Conservation (phyloP, 192 early-diverging fungal species). For the Coemansia sp. region DNA sequence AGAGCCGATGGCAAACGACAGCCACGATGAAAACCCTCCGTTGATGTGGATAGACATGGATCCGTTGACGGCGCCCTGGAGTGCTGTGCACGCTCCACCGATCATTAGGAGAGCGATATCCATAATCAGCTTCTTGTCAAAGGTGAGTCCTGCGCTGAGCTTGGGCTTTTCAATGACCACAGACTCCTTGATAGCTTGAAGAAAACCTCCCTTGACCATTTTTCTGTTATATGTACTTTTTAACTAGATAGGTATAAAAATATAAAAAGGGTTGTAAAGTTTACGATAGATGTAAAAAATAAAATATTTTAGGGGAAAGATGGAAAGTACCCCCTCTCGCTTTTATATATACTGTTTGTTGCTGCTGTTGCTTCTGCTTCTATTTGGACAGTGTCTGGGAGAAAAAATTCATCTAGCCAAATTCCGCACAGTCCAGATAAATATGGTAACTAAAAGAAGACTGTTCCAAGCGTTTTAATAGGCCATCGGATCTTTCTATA, state of each 20-base stretch:
- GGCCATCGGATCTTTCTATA: too few relatives aligned
- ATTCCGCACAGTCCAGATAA: too few relatives aligned
- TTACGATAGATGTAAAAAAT: neutral
- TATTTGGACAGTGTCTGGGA: too few relatives aligned
- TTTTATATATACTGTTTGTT: neutral
- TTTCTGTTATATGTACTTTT: neutral
- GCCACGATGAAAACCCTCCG: conserved; percentile 49
- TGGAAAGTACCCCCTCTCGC: neutral
- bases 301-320: too few relatives aligned
- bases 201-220: conserved; percentile 37
- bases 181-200: conserved; percentile 40
- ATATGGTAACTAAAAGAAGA: too few relatives aligned
- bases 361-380: too few relatives aligned
- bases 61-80: conserved; percentile 52
- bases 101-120: conserved; percentile 48
- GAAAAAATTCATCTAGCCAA: too few relatives aligned
- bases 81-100: conserved; percentile 30
- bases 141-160: conserved; percentile 30
- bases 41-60: conserved; percentile 44
- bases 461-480: too few relatives aligned
- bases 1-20: conserved; percentile 51
- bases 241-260: neutral
- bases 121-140: conserved; percentile 48
- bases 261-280: too few relatives aligned
- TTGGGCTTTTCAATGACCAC: conserved; percentile 45